Base-by-base conservation (phyloP, 352 stramenopile genomes). In the Globisporangium okanoganense region DNA sequence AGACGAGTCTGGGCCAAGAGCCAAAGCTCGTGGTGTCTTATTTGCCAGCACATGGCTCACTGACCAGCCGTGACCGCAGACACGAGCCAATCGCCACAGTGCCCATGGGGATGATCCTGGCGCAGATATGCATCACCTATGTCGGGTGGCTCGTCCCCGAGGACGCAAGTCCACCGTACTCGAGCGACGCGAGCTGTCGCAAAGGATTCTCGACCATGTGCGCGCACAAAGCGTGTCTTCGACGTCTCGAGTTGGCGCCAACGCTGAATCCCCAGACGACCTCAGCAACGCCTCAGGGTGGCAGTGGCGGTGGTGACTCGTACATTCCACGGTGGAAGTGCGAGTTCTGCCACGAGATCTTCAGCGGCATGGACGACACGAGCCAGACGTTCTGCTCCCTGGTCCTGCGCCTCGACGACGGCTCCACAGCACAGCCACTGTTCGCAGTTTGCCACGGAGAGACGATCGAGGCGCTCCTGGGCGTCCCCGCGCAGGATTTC, bases 101-200 rank as follows among this genome's bases (percentile, higher is more conserved):
- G 38, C 16, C 38, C 38, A 48, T 65, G 16, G 62, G 62, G 5
- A 49, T 69, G n/a, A 13, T 66, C 24, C 22, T 62, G 9, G 52
- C 52, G 16, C 62, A 72, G 51, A 71, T 75, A 62, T 79, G 62
- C 5, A 61, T 87, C 24, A 64, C 66, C 10, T 54, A 54, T 8
- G 56, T 71, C 22, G 76, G 80, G 0, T 90, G 80, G 80, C 45
- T 90, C n/a, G 72, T 90, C 48, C 72, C 76, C 6, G 56, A 62
- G 20, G 44, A 40, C 54, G 29, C 24, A 5, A 62, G 16, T 0
- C 27, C 27, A 25, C 49, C 25, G 9, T 77, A 70, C 43, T 53
- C 48, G 3, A 79, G 70, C 29, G 78, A 88, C 36, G 50, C 66
- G 56, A 76, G 60, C 4, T 90, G 80, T 40, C 65, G 78, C 31